phyloP scores from a whole-genome alignment of 176 grass and related monocot genomes.

The Eragrostis nindensis region DNA sequence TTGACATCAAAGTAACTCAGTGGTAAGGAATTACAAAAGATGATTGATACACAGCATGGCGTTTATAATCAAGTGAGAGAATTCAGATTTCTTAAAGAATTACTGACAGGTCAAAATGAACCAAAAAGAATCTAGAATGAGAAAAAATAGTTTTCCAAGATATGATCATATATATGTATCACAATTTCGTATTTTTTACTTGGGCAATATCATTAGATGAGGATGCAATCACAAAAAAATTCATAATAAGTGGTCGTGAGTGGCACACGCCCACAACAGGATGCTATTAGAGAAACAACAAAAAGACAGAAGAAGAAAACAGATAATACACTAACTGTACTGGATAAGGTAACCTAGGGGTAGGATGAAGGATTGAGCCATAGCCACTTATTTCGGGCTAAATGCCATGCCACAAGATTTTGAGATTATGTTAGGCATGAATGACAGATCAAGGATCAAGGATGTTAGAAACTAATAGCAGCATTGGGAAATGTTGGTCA shows the following conservation, averaged over 20 bases:
- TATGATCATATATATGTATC: background rate
- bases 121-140: background rate
- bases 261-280: conserved; percentile 39
- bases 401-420: conserved; percentile 49
- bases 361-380: conserved; percentile 43
- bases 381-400: conserved; percentile 50
- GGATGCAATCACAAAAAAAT: conserved; percentile 41
- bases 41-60: conserved; percentile 26
- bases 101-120: background rate
- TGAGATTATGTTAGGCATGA: conserved; percentile 47
- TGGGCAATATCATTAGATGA: conserved; percentile 34
- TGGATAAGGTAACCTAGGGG: conserved; percentile 55
- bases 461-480: conserved; percentile 28
- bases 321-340: conserved; percentile 35
- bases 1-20: background rate
- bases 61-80: conserved; percentile 12
- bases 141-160: background rate
- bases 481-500: conserved; percentile 15
- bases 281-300: conserved; percentile 47
- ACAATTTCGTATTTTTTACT: conserved; percentile 3
- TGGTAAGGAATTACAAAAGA: conserved; percentile 1
- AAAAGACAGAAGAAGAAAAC: conserved; percentile 35
- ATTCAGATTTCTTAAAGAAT: background rate
- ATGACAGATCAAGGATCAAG: background rate
- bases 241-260: conserved; percentile 41